Conservation (phyloP, 2,329 filamentous ascomycete genomes). For the Trichoderma asperellum region DNA sequence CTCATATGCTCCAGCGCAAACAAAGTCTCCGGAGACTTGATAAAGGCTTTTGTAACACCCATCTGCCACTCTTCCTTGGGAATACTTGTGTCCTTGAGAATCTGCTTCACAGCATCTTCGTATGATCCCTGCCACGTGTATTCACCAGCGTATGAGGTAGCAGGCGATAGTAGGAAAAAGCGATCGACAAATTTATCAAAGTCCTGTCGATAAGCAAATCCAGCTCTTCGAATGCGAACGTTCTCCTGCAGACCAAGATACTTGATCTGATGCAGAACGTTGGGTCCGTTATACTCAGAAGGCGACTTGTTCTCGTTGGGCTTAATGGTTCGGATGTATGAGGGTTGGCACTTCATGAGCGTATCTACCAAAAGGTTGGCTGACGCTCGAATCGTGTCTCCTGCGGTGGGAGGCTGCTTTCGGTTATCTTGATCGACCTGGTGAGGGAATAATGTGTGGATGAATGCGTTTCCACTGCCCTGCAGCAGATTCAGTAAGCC, state of each 20-base stretch:
- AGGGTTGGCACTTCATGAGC: constrained; percentile 95
- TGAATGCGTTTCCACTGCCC: constrained; percentile 80
- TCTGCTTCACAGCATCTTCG: constrained; percentile 85
- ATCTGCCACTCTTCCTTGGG: constrained; percentile 95
- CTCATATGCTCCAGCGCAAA: constrained; percentile 98
- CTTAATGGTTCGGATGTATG: constrained; percentile 98
- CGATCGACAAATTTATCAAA: constrained; percentile 98
- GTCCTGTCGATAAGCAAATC: constrained; percentile 94
- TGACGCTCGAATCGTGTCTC: constrained; percentile 93
- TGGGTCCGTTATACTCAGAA: constrained; percentile 85
- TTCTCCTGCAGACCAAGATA: constrained; percentile 99
- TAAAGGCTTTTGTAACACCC: constrained; percentile 95
- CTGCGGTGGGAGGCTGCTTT: constrained; percentile 88
- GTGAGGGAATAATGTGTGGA: constrained; percentile 87
- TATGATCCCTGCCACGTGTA: constrained; percentile 94
- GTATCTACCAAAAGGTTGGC: constrained; percentile 95
- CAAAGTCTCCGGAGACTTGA: constrained; percentile 95
- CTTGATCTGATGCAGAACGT: constrained; percentile 97
- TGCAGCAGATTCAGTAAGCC: constrained; percentile 87
- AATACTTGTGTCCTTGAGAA: constrained; percentile 94
- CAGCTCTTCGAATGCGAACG: constrained; percentile 92
- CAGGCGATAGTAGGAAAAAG: constrained; percentile 92
- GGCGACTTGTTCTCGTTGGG: constrained; percentile 99
- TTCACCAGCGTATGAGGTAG: constrained; percentile 94
- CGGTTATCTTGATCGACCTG: constrained; percentile 96